Evolutionary conservation across 805 yeast species (phyloP).

Genomic region (Myxozyma nipponensis): DNA sequence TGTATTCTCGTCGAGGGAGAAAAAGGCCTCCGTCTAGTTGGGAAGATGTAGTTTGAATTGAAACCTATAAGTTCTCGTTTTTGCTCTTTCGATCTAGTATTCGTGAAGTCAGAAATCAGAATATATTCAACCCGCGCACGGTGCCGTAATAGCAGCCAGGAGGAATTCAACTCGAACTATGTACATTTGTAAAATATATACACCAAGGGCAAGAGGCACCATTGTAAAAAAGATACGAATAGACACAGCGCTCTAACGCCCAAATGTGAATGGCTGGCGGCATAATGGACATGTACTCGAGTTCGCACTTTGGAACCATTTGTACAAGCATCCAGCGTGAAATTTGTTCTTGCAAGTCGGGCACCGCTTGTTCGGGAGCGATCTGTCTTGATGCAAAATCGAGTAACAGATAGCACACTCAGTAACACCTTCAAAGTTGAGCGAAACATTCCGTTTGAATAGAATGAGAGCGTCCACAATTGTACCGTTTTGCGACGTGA

Average conservation of each 20-base stretch:
- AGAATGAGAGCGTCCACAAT: conserved; percentile 63
- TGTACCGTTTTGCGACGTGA: conserved; percentile 52
- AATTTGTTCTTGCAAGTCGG: conserved; percentile 88
- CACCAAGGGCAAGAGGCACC: too few species aligned
- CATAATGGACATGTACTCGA: conserved; percentile 93
- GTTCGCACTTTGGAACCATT: conserved; percentile 96
- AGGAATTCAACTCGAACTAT: background rate
- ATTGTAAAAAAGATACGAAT: too few species aligned
- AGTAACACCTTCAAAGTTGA: conserved; percentile 89
- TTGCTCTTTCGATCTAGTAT: background rate
- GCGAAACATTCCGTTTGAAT: conserved; percentile 67
- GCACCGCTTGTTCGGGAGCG: conserved; percentile 85
- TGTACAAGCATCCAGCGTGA: conserved; percentile 92
- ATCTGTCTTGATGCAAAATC: conserved; percentile 81
- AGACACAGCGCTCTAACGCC: conserved; percentile 15
- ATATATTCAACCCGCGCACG: too few species aligned
- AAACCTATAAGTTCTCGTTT: background rate
- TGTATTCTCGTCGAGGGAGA: conserved; percentile 74
- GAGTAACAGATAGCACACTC: conserved; percentile 96
- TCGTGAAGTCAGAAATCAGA: background rate
- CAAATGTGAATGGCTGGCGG: conserved; percentile 42
- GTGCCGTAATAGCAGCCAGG: background rate
- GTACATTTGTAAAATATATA: background rate
- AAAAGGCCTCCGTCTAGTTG: conserved; percentile 14
- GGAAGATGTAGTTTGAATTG: conserved; percentile 10